Percentiles rank a stretch among this genome's conserved stretches.
Evolutionary conservation across 2,329 filamentous ascomycete genomes (phyloP).

Genomic region (Fusarium anguioides): DNA sequence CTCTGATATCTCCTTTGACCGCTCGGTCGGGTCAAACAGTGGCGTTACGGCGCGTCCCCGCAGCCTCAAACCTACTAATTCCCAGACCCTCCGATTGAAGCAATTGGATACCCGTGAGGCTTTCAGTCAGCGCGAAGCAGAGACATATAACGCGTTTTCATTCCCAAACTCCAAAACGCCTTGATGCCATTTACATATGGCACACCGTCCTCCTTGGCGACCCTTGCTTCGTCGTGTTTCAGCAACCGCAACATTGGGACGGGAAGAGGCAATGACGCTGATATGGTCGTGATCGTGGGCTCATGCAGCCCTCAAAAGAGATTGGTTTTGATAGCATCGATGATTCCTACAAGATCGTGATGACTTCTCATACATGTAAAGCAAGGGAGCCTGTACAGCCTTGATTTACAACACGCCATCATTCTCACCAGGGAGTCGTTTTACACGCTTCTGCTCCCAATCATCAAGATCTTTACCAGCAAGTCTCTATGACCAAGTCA

Average conservation of each 20-base stretch:
- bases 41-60: slow-evolving; percentile 31
- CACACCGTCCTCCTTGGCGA: slow-evolving; percentile 18
- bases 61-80: slow-evolving; percentile 15
- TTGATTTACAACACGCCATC: slow-evolving; percentile 74
- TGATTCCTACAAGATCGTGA: slow-evolving; percentile 3
- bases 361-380: slow-evolving; percentile 19
- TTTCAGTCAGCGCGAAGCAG: not conserved
- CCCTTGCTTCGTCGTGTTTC: slow-evolving; percentile 28
- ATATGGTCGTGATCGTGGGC: slow-evolving; percentile 4
- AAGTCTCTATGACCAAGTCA: slow-evolving; percentile 44
- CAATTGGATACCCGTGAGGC: not conserved
- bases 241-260: not conserved
- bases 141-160: slow-evolving; percentile 6
- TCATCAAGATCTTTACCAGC: slow-evolving; percentile 90
- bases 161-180: slow-evolving; percentile 33
- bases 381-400: slow-evolving; percentile 20
- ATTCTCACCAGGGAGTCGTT: slow-evolving; percentile 87
- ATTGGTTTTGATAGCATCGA: slow-evolving; percentile 11
- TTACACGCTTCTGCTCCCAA: slow-evolving; percentile 96
- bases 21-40: slow-evolving; percentile 13
- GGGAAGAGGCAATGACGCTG: slow-evolving; percentile 11
- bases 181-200: slow-evolving; percentile 25
- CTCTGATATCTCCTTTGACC: slow-evolving; percentile 14
- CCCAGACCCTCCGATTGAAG: not conserved
- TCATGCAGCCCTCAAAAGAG: slow-evolving; percentile 5